Evolutionary conservation across 2,329 filamentous ascomycete species (phyloP), one percentile per base, ranked within the genome.

Genomic region (Xylaria sp.): DNA sequence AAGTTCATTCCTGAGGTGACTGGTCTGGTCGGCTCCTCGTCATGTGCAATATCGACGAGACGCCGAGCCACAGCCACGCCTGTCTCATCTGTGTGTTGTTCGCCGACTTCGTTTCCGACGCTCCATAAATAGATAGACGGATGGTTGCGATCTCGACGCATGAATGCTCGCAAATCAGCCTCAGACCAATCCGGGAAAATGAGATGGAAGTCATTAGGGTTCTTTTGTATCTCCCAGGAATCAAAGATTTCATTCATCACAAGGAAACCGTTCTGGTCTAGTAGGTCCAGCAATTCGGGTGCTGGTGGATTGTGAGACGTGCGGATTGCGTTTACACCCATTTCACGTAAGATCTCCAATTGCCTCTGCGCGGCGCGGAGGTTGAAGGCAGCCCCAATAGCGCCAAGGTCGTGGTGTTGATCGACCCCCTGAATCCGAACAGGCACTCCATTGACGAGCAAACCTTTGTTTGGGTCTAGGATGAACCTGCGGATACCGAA

Each of bases 211-310:
- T 87, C 85, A 69, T 83, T 82, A 1, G 70, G 67, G 0, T 78
- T 83, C 74, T 87, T 87, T 25, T 76, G 68, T n/a, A 65, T 70
- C 32, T 79, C 73, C 85, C 85, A 87, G 9, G 73, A 78, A 72
- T 87, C 85, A 66, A 87, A 87, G 20, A 85, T 82, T 74, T 87
- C 85, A 66, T 86, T 83, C 45, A 87, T 72, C 3, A 87, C 82
- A 4, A 87, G 60, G 63, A 87, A 81, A 0, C 85, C 85, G 76
- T 84, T 77, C 2, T 75, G 72, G 72, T 87, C 85, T 0, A 84
- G 79, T 13, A 87, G 70, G 10, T 85, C 81, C 1, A 87, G 79
- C 0, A 86, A 73, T 67, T 86, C 84, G 0, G 83, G 79, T 0
- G 84, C 83, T 0, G 85, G 85, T 0, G 84, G 84, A 73, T 87